Evolutionary conservation across 176 grass and related monocot genomes (phyloP).

Genomic region (Avena insularis): DNA sequence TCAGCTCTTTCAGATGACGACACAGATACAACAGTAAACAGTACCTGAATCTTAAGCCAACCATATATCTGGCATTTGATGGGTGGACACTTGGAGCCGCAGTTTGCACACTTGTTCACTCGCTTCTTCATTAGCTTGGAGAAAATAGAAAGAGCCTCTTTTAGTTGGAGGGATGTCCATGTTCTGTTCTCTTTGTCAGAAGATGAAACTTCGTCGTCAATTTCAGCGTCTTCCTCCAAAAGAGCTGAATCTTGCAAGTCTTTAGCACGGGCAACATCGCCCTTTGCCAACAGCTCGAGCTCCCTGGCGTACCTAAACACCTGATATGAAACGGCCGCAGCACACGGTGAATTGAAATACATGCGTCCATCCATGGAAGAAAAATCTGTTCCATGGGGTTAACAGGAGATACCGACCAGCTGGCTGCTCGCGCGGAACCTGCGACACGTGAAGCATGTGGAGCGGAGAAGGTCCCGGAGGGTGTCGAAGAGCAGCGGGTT

Average conservation of each 20-base stretch:
- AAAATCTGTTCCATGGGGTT: neutral
- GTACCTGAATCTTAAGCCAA: constrained; percentile 84
- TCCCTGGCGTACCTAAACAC: constrained; percentile 59
- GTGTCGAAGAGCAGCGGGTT: constrained; percentile 78
- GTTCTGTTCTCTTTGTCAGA: constrained; percentile 38
- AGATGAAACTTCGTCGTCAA: constrained; percentile 36
- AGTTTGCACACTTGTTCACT: constrained; percentile 69
- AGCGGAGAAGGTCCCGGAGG: constrained; percentile 56
- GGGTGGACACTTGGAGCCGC: constrained; percentile 59
- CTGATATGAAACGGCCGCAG: constrained; percentile 52
- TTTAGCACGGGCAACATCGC: constrained; percentile 73
- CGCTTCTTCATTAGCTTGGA: constrained; percentile 61
- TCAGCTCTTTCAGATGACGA: neutral
- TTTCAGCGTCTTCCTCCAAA: constrained; percentile 45
- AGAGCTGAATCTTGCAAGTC: constrained; percentile 48
- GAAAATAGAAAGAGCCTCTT: constrained; percentile 65
- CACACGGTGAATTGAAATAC: neutral
- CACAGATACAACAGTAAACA: neutral
- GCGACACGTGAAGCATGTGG: constrained; percentile 78
- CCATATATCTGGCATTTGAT: constrained; percentile 76
- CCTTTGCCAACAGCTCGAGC: constrained; percentile 67
- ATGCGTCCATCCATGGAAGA: neutral
- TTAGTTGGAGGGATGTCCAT: constrained; percentile 82
- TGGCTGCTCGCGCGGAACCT: constrained; percentile 66
- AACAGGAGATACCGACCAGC: constrained; percentile 46